phyloP scores from a whole-genome alignment of 495 filamentous ascomycete genomes.

The Hyphodiscus hymeniophilus region DNA sequence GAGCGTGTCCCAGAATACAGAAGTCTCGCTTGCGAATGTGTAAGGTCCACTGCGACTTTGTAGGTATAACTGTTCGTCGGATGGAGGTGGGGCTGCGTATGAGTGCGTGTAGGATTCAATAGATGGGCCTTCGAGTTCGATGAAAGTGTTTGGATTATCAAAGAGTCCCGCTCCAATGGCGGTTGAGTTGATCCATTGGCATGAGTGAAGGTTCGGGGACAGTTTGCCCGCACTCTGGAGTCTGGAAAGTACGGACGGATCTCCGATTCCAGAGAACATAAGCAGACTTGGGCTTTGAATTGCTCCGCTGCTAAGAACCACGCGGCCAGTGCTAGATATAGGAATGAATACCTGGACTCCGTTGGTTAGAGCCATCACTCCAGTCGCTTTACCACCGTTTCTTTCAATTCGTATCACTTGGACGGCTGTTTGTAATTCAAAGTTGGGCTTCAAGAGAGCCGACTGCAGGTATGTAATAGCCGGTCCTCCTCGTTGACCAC shows the following conservation, averaged over 20 bases:
- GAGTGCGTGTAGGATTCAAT: conserved; percentile 29
- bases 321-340: conserved; percentile 38
- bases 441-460: conserved; percentile 39
- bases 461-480: conserved; percentile 47
- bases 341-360: conserved; percentile 33
- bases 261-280: conserved; percentile 45
- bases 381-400: conserved; percentile 36
- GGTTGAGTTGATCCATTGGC: conserved; percentile 29
- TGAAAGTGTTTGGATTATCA: conserved; percentile 38
- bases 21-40: conserved; percentile 29
- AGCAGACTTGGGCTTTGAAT: conserved; percentile 48
- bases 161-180: conserved; percentile 32
- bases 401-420: conserved; percentile 42
- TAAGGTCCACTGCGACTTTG: conserved; percentile 29
- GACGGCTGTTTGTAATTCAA: conserved; percentile 40
- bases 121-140: conserved; percentile 27
- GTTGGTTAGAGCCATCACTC: conserved; percentile 29
- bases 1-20: conserved; percentile 32
- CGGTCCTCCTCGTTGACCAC: conserved; percentile 47
- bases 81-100: conserved; percentile 26
- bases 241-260: conserved; percentile 20
- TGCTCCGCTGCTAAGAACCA: conserved; percentile 47
- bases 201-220: conserved; percentile 12
- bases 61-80: conserved; percentile 29
- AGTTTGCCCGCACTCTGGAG: conserved; percentile 22